Evolutionary conservation across 2,329 filamentous ascomycete species (phyloP), one percentile per base, ranked within the genome.

Genomic region (Apiospora sp.): DNA sequence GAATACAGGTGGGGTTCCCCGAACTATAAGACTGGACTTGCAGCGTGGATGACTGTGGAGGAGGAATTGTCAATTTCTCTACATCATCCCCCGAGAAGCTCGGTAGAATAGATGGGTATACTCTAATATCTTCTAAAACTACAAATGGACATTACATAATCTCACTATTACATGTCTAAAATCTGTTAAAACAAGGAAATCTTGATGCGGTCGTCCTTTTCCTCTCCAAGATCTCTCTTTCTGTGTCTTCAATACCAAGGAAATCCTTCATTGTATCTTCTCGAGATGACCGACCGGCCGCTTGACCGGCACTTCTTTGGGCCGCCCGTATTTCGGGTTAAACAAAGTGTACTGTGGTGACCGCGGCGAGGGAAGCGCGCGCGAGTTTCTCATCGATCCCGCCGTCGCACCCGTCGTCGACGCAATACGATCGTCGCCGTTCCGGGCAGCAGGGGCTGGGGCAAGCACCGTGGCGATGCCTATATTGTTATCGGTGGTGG

Each of bases 311-410:
- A 61, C 6, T 24, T 54, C 34, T 24, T 43, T 74, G 61, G 75
- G 16, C 73, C 77, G 72, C 37, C 77, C 78, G 0, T 78, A 77
- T 48, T 79, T 78, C 30, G 78, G 78, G 1, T 73, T 77, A 61
- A 79, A 80, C 1, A 76, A 75, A 30, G 77, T 74, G 58, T 78
- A 80, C 22, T 79, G 79, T 13, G 79, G 78, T 27, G 75, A 78
- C 51, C 76, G 78, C 4, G 69, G 30, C 61, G 69, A 41, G 19
- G 34, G 19, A 22, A 24, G 8, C 8, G 58, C 58, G 8, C 12
- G 58, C 19, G 58, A 64, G 34, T 64, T 41, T 34, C 58, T 64
- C 34, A 64, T 41, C 34, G 58, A 64, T 12, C 58, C 58, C 58
- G 58, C 34, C 34, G 58, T 77, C 14, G 74, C 72, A n/a, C 75